Evolutionary conservation across 768 basidiomycete species (phyloP).

Genomic region (Hirschioporus abietinus): DNA sequence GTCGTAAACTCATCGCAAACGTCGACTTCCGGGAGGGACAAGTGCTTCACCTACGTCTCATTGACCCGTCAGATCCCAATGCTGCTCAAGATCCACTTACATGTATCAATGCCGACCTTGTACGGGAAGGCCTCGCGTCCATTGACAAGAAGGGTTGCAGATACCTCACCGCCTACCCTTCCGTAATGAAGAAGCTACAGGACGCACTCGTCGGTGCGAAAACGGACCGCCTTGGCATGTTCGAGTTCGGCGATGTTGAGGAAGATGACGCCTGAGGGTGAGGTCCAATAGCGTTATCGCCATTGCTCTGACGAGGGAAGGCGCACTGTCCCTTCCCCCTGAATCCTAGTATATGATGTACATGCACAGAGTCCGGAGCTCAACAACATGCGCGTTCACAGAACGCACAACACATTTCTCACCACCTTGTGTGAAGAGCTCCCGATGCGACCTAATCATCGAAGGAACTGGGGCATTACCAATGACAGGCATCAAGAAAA

Average conservation of each 20-base stretch:
- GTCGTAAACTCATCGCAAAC: slow-evolving; percentile 96
- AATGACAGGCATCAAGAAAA: background rate
- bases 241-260: slow-evolving; percentile 88
- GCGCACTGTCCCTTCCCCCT: background rate
- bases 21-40: slow-evolving; percentile 80
- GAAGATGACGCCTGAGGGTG: slow-evolving; percentile 52
- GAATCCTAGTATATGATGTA: slow-evolving; percentile 1
- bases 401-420: background rate
- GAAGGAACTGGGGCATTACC: background rate
- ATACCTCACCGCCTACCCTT: slow-evolving; percentile 68
- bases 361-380: background rate
- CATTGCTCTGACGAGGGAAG: background rate
- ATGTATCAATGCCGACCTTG: slow-evolving; percentile 84
- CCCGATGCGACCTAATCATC: background rate
- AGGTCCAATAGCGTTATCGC: background rate
- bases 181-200: slow-evolving; percentile 60
- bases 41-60: slow-evolving; percentile 82
- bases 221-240: slow-evolving; percentile 73
- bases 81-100: slow-evolving; percentile 63
- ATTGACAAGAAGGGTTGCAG: slow-evolving; percentile 74
- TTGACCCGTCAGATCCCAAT: slow-evolving; percentile 76
- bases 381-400: background rate
- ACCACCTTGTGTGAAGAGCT: background rate
- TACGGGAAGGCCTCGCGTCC: slow-evolving; percentile 81
- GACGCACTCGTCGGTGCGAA: slow-evolving; percentile 61